Conservation (phyloP, 345 rosid genomes). For the Acer negundo region DNA sequence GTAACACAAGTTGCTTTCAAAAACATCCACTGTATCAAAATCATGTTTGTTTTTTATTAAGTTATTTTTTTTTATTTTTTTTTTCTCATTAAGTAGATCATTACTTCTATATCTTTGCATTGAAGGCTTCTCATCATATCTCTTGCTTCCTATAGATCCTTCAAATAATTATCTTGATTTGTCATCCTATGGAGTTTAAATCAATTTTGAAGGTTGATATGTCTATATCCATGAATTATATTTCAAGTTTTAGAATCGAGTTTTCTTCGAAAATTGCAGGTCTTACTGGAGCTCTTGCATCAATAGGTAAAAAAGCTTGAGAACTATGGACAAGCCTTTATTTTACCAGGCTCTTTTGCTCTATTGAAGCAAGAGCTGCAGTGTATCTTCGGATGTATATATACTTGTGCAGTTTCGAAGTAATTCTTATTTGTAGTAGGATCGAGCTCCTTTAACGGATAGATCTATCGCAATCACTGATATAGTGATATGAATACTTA, state of each 20-base stretch:
- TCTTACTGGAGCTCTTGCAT: no score
- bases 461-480: no score
- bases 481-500: no score
- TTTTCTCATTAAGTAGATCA: background rate
- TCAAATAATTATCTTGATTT: background rate
- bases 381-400: no score
- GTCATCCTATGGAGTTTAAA: background rate
- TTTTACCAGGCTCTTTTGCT: no score
- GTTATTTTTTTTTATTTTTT: no score
- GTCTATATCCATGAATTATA: background rate
- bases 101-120: background rate
- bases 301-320: no score
- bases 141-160: background rate
- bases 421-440: background rate
- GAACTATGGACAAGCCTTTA: no score
- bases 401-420: background rate
- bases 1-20: background rate
- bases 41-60: background rate
- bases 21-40: background rate
- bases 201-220: background rate
- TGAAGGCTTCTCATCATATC: background rate
- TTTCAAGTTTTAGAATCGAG: background rate
- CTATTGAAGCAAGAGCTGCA: no score
- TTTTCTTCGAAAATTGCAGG: no score
- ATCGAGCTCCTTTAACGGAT: no score